These are phyloP conservation scores for Selaginella moellendorffii DNA, from an alignment of 75 land plant genomes.

Conservation along the genomic window DNA sequence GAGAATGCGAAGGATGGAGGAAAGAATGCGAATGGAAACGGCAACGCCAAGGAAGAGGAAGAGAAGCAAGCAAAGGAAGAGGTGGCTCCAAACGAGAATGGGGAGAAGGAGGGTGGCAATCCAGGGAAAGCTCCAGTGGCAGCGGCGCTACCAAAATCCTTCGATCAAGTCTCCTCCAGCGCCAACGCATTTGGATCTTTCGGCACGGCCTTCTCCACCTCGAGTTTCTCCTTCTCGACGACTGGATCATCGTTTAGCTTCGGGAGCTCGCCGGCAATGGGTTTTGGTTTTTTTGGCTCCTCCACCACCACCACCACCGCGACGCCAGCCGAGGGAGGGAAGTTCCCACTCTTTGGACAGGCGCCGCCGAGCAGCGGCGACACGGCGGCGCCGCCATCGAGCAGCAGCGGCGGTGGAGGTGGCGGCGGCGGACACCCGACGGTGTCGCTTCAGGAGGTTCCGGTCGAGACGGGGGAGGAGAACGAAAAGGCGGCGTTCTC, in stretches of 20 bases:
- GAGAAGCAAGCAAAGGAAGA: no score
- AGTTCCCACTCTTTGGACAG: no score
- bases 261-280: slow-evolving; percentile 26
- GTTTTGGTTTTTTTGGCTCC: slow-evolving; percentile 12
- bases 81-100: no score
- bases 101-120: no score
- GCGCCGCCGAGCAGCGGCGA: no score
- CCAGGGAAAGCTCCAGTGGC: no score
- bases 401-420: no score
- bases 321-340: no score
- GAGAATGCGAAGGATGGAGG: background rate
- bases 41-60: no score
- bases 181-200: slow-evolving; percentile 76
- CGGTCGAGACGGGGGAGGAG: slow-evolving; percentile 75
- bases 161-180: slow-evolving; percentile 59
- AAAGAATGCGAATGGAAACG: background rate
- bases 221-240: slow-evolving; percentile 11
- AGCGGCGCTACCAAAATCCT: slow-evolving; percentile 18
- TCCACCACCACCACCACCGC: no score
- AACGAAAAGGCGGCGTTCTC: slow-evolving; percentile 66
- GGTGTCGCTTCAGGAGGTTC: slow-evolving; percentile 48
- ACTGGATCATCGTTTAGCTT: slow-evolving; percentile 27
- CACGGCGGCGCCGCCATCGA: no score
- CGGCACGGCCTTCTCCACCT: slow-evolving; percentile 54
- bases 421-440: no score